Percentiles rank a stretch among this genome's conserved stretches.
Conservation (phyloP, 2,329 filamentous ascomycete genomes). For the Sarocladium oryzae region DNA sequence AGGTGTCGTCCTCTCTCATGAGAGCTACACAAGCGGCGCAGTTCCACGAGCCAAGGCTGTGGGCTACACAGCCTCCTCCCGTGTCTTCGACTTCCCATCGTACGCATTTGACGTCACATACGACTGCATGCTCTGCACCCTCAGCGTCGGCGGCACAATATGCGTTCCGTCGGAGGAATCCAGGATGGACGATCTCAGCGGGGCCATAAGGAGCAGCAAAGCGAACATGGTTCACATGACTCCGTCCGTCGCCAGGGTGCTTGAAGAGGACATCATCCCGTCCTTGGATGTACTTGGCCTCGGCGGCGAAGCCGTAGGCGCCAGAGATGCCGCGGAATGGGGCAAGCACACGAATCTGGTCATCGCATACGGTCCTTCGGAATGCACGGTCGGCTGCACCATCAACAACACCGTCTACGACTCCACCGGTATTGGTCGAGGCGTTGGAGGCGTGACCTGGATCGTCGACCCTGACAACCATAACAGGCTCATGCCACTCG, state of each 20-base stretch:
- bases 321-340: slow-evolving; percentile 42
- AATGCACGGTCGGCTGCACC: slow-evolving; percentile 47
- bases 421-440: slow-evolving; percentile 41
- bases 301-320: slow-evolving; percentile 47
- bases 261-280: slow-evolving; percentile 39
- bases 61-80: slow-evolving; percentile 33
- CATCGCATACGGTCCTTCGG: slow-evolving; percentile 47
- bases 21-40: slow-evolving; percentile 39
- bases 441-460: slow-evolving; percentile 42
- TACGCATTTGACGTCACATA: slow-evolving; percentile 51
- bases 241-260: slow-evolving; percentile 41
- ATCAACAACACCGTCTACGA: slow-evolving; percentile 36
- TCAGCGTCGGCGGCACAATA: slow-evolving; percentile 42
- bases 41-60: slow-evolving; percentile 35
- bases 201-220: slow-evolving; percentile 35
- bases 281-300: slow-evolving; percentile 40
- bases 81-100: slow-evolving; percentile 42
- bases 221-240: slow-evolving; percentile 46
- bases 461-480: slow-evolving; percentile 43
- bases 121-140: slow-evolving; percentile 47
- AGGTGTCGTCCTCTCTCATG: slow-evolving; percentile 49
- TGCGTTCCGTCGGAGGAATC: slow-evolving; percentile 49
- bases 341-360: slow-evolving; percentile 38
- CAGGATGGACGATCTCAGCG: slow-evolving; percentile 43
- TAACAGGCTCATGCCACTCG: slow-evolving; percentile 39